Conservation (phyloP, 148 eudicot species). For the Cornus controversa region DNA sequence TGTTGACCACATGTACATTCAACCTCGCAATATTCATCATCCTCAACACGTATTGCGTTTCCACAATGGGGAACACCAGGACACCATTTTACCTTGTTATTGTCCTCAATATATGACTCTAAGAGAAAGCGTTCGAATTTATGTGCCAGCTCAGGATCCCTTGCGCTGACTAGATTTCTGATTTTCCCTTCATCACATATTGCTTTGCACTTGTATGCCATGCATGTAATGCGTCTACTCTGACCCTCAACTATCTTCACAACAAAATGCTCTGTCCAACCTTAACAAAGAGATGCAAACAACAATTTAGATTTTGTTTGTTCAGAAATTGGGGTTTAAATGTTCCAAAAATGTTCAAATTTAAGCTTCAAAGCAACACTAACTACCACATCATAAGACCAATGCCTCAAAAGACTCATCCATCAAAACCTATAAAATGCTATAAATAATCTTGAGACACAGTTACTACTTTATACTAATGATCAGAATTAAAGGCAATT, state of each 20-base stretch:
- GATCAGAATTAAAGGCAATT: background rate
- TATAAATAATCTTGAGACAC: background rate
- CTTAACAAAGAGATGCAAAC: conserved; percentile 19
- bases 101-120: conserved; percentile 76
- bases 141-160: conserved; percentile 43
- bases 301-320: background rate
- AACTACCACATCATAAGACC: background rate
- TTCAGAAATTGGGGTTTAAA: background rate
- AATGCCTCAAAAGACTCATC: background rate
- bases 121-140: conserved; percentile 63
- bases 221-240: conserved; percentile 61
- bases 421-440: background rate
- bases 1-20: conserved; percentile 75
- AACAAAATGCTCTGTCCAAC: conserved; percentile 69
- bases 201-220: conserved; percentile 62
- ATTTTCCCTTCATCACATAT: conserved; percentile 65
- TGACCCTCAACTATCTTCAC: conserved; percentile 76
- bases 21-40: conserved; percentile 59
- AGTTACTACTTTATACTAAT: too few species aligned
- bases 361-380: background rate
- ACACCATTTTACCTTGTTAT: conserved; percentile 74
- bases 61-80: conserved; percentile 85
- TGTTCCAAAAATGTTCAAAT: too few species aligned
- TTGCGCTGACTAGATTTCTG: conserved; percentile 40
- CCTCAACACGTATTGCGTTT: conserved; percentile 65